Evolutionary conservation across 148 eudicot species (phyloP), one percentile per base, ranked within the genome.

Genomic region (Cornus controversa): DNA sequence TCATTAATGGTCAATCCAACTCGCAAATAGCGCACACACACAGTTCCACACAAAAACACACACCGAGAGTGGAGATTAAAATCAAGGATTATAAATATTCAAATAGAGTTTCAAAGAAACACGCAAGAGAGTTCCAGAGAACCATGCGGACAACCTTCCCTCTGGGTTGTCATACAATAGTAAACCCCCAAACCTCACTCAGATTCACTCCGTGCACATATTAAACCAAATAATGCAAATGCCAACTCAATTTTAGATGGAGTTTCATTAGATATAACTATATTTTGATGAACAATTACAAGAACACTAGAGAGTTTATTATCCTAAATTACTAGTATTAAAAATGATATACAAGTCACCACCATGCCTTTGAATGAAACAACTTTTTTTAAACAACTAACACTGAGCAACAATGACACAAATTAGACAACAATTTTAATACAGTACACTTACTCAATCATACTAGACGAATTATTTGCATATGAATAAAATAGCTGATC

Each of bases 391-490:
- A 23, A n/a, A 16, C 37, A 73, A 10, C 22, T 36, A 10, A 14
- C 10, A 11, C 25, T 64, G 23, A 25, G 54, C 58, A 74, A n/a
- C 54, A 36, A 18, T 7, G 6, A 8, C 36, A 36, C 36, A n/a
- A 60, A 74, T 15, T 3, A 15, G 10, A 64, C 57, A 40, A 10
- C 29, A 58, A 57, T 57, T 47, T 60, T 66, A 70, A 34, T 28
- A 7, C 22, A 77, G 71, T 9, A 68, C 13, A 88, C 96, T 91
- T 91, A 96, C 99, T 96, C 98, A 60, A 96, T 96, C 86, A 87
- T 69, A 71, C 84, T 84, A 42, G 93, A 83, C 42, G 87, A 78
- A 66, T 68, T 82, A 85, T 86, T 88, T 57, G 97, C 91, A 90
- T 96, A 96, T 54, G 84, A 58, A 82, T 86, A 72, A 77, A 91